These are phyloP conservation scores for Withania somnifera DNA, from an alignment of 305 asterid species.

Conservation along the genomic window DNA sequence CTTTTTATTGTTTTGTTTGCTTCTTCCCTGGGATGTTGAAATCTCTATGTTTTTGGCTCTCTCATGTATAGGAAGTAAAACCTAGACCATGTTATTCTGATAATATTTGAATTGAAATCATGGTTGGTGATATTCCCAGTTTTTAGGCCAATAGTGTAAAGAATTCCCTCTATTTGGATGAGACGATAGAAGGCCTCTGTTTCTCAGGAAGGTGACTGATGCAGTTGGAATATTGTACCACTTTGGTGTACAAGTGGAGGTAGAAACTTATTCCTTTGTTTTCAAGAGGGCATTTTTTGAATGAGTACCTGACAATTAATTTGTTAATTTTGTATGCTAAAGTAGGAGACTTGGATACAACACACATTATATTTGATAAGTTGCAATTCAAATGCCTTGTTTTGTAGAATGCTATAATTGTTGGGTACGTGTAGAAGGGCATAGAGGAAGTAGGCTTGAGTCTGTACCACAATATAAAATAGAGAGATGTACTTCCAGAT, in stretches of 20 bases:
- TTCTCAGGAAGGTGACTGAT: slow-evolving; percentile 67
- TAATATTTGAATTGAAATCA: slow-evolving; percentile 14
- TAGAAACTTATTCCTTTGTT: slow-evolving; percentile 63
- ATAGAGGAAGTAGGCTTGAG: slow-evolving; percentile 61
- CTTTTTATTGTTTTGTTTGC: background rate
- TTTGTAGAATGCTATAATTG: slow-evolving; percentile 74
- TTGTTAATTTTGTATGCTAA: slow-evolving; percentile 71
- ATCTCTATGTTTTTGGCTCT: background rate
- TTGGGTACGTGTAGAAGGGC: slow-evolving; percentile 77
- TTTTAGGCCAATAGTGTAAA: slow-evolving; percentile 49
- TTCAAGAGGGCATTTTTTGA: slow-evolving; percentile 77
- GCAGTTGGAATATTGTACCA: slow-evolving; percentile 72
- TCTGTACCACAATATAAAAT: slow-evolving; percentile 56
- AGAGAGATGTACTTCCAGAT: slow-evolving; percentile 53
- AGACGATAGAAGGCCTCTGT: slow-evolving; percentile 67
- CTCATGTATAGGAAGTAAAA: background rate
- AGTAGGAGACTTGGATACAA: slow-evolving; percentile 51
- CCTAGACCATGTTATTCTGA: background rate
- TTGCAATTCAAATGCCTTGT: slow-evolving; percentile 37
- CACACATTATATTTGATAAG: slow-evolving; percentile 48
- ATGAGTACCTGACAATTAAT: slow-evolving; percentile 63
- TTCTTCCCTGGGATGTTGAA: background rate
- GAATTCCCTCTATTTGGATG: slow-evolving; percentile 40
- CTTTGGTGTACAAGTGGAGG: slow-evolving; percentile 42
- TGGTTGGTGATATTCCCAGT: slow-evolving; percentile 60